phyloP scores from a whole-genome alignment of 139 green algal genomes.

The Chlorella ohadii region DNA sequence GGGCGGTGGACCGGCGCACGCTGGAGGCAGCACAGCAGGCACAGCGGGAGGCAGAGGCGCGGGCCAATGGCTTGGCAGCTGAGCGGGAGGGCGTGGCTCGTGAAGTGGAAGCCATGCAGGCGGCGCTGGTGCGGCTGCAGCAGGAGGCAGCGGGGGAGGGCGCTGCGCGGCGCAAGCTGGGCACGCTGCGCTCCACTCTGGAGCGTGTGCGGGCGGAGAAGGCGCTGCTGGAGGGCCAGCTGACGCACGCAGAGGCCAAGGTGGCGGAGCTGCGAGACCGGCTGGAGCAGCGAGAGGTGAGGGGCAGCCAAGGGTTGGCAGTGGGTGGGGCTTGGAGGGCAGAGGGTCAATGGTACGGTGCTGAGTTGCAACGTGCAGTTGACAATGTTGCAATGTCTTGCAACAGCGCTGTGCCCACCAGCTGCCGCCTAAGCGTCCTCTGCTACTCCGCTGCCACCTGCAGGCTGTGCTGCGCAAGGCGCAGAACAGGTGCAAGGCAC shows the following conservation, averaged over 20 bases:
- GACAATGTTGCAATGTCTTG: too few relatives aligned
- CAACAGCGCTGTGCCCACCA: too few relatives aligned
- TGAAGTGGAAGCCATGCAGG: slow-evolving; percentile 38
- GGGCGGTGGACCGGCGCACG: background rate
- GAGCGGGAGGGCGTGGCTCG: slow-evolving; percentile 9
- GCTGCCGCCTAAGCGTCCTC: too few relatives aligned
- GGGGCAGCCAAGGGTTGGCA: background rate
- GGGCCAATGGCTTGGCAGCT: slow-evolving; percentile 1
- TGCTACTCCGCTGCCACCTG: background rate
- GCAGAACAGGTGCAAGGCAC: slow-evolving; percentile 20
- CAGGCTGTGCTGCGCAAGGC: slow-evolving; percentile 37
- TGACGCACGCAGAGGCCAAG: slow-evolving; percentile 39
- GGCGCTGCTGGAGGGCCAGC: slow-evolving; percentile 36
- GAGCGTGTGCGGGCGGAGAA: slow-evolving; percentile 27
- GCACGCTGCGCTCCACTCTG: slow-evolving; percentile 2
- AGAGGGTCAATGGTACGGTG: too few relatives aligned
- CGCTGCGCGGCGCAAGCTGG: slow-evolving; percentile 1
- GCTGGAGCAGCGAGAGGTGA: slow-evolving; percentile 24
- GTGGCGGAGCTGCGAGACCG: slow-evolving; percentile 43
- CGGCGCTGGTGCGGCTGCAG: slow-evolving; percentile 34
- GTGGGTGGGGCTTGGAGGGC: background rate
- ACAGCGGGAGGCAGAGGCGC: slow-evolving; percentile 7
- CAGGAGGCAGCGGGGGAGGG: slow-evolving; percentile 15
- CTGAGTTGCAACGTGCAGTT: too few relatives aligned
- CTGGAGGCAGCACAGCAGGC: slow-evolving; percentile 22